Conservation (phyloP, 1,284 basidiomycete species). For the Puccinia hordei region DNA sequence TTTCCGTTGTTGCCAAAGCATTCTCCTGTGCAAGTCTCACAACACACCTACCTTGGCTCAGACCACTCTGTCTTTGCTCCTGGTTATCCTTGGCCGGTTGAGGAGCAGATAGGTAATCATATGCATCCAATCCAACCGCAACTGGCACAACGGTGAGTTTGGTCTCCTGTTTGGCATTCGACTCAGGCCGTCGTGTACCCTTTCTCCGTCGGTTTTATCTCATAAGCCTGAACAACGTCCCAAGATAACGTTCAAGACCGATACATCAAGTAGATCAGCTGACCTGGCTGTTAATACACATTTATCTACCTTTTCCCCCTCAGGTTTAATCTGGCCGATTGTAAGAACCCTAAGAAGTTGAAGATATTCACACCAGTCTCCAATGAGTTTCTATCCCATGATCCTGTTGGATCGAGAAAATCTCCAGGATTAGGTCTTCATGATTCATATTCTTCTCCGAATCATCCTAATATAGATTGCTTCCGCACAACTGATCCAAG, state of each 20-base stretch:
- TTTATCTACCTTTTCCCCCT: neutral
- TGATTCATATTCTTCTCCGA: conserved; percentile 6
- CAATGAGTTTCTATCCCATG: neutral
- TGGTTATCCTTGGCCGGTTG: conserved; percentile 18
- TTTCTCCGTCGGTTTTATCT: neutral
- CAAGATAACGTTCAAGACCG: neutral
- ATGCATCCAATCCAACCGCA: conserved; percentile 13
- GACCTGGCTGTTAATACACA: conserved; percentile 13
- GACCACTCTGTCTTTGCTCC: conserved; percentile 11
- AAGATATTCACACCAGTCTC: neutral
- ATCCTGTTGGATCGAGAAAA: conserved; percentile 15
- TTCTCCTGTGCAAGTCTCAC: neutral
- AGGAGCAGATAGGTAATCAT: conserved; percentile 3
- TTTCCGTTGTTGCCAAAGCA: neutral
- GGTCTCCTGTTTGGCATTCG: conserved; percentile 22
- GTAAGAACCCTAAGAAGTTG: conserved; percentile 7
- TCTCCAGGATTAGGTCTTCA: neutral
- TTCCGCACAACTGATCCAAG: neutral
- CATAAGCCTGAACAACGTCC: neutral
- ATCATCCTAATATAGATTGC: neutral
- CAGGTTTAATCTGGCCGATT: neutral
- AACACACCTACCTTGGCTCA: neutral
- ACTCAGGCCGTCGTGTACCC: neutral
- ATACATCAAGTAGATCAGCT: neutral
- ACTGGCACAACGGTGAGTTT: conserved; percentile 10